Evolutionary conservation across 306 rosid species (phyloP), one percentile per base, ranked within the genome.

Genomic region (Notholithocarpus densiflorus): DNA sequence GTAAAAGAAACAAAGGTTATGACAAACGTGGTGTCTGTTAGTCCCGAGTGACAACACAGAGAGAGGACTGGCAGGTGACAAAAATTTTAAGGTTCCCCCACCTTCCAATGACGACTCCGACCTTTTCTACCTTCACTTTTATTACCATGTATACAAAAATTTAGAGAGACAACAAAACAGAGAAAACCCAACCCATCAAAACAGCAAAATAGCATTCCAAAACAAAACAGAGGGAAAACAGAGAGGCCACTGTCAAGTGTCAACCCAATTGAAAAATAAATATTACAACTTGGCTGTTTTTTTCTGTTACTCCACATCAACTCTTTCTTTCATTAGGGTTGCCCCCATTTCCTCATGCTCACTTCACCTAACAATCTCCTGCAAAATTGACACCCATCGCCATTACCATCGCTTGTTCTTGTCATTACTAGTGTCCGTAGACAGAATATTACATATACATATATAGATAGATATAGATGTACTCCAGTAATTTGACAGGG

Each of bases 401-500:
- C n/a, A n/a, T n/a, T n/a, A n/a, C n/a, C n/a, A n/a, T n/a, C 37
- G 34, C 6, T 61, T 31, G 45, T 8, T 60, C 17, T 17, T 13
- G 14, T 12, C 34, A 26, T 12, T 13, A 60, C 68, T 10, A 26
- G 14, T 21, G 65, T 59, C 24, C 65, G 24, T 10, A 26, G 13
- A 61, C 12, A 24, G 12, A 61, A 19, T 56, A n/a, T 9, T 19
- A 4, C 31, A 5, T 24, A 26, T 20, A 57, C 12, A 21, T 10
- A 59, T 8, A 10, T 23, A 80, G 77, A 90, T 88, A 10, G 11
- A 59, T 8, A 10, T 23, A 80, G 77, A 90, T 90, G 94, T 90
- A 82, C 82, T 85, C 94, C 6, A 87, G 85, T 82, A 93, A 91
- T 82, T 88, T 88, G 78, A 91, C 12, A 15, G 98, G 98, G 4